Conservation (phyloP, 2,329 filamentous ascomycete species). For the Rutstroemia sp. region DNA sequence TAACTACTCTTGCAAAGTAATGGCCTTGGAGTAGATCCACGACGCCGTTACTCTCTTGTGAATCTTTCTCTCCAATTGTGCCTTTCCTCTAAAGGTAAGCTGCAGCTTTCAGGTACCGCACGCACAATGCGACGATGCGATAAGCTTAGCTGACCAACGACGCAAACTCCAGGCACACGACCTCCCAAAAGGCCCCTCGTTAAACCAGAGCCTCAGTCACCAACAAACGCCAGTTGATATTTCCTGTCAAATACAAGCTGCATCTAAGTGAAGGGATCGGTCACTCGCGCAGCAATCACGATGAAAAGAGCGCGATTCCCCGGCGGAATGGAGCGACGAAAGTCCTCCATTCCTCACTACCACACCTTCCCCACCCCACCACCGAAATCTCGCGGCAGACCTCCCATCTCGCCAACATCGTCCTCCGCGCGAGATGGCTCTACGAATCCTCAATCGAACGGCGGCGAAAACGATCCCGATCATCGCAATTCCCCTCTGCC, state of each 20-base stretch:
- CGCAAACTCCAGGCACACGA: not conserved
- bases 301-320: slow-evolving; percentile 4
- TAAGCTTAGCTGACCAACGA: too few relatives aligned
- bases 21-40: too few relatives aligned
- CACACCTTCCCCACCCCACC: slow-evolving; percentile 75
- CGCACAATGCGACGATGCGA: too few relatives aligned
- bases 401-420: slow-evolving; percentile 28
- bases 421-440: slow-evolving; percentile 27
- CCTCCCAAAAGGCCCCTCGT: not conserved
- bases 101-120: not conserved
- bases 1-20: too few relatives aligned
- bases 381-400: slow-evolving; percentile 53
- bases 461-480: slow-evolving; percentile 30
- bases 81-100: not conserved
- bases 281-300: not conserved
- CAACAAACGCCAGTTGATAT: not conserved
- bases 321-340: slow-evolving; percentile 23
- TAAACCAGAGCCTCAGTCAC: not conserved
- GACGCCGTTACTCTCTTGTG: not conserved
- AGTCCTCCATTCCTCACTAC: slow-evolving; percentile 52
- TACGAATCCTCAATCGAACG: slow-evolving; percentile 27
- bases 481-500: slow-evolving; percentile 60
- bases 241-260: not conserved
- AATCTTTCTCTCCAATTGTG: not conserved
- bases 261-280: too few relatives aligned